Evolutionary conservation across 352 stramenopile genomes (phyloP), one percentile per base, ranked within the genome.

Genomic region (Globisporangium okanoganense): DNA sequence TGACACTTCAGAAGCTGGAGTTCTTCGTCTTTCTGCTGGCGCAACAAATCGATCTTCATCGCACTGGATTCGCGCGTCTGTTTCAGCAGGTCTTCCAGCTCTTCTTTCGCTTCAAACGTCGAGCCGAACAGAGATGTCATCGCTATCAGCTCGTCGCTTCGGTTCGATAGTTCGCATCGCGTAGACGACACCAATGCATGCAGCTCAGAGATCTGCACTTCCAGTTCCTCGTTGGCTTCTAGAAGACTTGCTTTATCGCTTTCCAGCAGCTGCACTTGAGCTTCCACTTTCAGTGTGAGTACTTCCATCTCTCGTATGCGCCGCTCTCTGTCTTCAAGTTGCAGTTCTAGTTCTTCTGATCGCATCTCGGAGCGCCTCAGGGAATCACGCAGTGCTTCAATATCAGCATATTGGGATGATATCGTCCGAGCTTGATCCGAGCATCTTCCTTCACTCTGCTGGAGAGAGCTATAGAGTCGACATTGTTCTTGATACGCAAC

Each of bases 1-100:
- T 67, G 13, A 22, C 16, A 55, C 25, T 54, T 33, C 36, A 64
- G 1, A 3, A 38, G 48, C 14, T 25, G 70, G 47, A 60, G 38
- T 9, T 60, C 36, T 8, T 24, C 20, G 5, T 45, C 43, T 43
- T 71, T 64, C 10, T 50, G 14, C 12, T 62, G 24, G 14, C 0
- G 18, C 18, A 40, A 36, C 12, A 41, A 18, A 2, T 10, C 25
- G n/a, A 18, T 8, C 14, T 71, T 51, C 29, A 75, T 58, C 9
- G 29, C 20, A 5, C 41, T 27, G 16, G 24, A 61, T 5, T 75
- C 65, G 12, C 58, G 45, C 12, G 69, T 54, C 18, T 51, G 29
- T 50, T 40, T 18, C 40, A 69, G 41, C 38, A 41, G 29, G 13
- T 58, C 24, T 36, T 61, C 33, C 5, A 58, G 45, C 10, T 36